Conservation (phyloP, 1,284 basidiomycete genomes). For the Veloboletus limbatus region DNA sequence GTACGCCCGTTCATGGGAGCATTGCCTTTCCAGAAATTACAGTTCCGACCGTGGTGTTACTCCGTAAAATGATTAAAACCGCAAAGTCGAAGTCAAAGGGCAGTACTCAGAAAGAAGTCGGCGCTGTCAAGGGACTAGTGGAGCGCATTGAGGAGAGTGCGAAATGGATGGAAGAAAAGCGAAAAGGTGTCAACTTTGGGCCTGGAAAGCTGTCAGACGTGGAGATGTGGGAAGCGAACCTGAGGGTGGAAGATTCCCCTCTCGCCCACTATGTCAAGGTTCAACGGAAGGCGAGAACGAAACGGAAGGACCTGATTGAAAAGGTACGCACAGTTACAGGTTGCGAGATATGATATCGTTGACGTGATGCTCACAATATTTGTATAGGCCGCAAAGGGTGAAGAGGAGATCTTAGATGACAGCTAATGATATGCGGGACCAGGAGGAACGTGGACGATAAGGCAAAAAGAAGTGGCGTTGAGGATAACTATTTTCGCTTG, state of each 20-base stretch:
- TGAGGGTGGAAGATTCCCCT: constrained; percentile 70
- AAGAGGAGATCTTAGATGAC: constrained; percentile 63
- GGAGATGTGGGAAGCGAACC: constrained; percentile 64
- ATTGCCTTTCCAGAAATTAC: constrained; percentile 94
- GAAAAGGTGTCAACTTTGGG: constrained; percentile 69
- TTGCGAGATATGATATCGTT: background rate
- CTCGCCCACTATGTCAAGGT: constrained; percentile 79
- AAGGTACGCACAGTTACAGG: constrained; percentile 50
- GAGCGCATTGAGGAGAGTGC: constrained; percentile 84
- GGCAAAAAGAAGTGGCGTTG: constrained; percentile 1
- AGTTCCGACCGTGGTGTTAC: constrained; percentile 76
- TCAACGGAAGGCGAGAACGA: constrained; percentile 78
- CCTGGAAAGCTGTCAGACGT: constrained; percentile 72
- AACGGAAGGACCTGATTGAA: constrained; percentile 70
- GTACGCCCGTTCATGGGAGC: constrained; percentile 63
- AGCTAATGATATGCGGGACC: constrained; percentile 25
- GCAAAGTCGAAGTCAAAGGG: constrained; percentile 41
- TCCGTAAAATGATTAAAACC: constrained; percentile 70
- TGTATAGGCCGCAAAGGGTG: constrained; percentile 60
- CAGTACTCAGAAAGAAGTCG: constrained; percentile 53
- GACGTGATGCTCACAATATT: constrained; percentile 1
- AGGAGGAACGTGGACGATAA: background rate
- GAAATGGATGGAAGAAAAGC: constrained; percentile 70
- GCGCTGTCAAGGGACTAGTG: constrained; percentile 67
- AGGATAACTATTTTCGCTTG: background rate